phyloP scores from a whole-genome alignment of 306 rosid genomes.

The Acacia melanoxylon region DNA sequence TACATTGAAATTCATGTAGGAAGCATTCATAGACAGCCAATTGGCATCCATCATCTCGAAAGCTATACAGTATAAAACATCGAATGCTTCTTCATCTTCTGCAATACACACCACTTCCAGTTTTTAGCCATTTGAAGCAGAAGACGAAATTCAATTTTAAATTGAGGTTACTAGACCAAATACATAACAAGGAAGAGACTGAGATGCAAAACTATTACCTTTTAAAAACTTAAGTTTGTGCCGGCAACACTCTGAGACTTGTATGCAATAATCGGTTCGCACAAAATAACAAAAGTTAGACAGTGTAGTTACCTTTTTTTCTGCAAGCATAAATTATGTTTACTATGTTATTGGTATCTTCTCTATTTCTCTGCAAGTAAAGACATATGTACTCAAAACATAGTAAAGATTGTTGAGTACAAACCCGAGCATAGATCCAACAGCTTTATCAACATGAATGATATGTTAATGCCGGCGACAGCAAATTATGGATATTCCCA shows the following conservation, averaged over 20 bases:
- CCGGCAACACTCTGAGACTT: conserved; percentile 80
- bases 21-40: conserved; percentile 90
- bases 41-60: conserved; percentile 95
- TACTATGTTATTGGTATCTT: not conserved
- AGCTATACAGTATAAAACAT: conserved; percentile 74
- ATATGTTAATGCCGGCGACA: conserved; percentile 87
- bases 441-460: conserved; percentile 85
- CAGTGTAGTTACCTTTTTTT: too few species aligned
- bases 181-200: not conserved
- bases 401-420: not conserved
- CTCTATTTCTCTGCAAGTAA: not conserved
- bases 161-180: not conserved
- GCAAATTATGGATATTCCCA: conserved; percentile 99
- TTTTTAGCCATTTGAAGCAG: not conserved
- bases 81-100: conserved; percentile 89
- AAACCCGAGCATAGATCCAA: conserved; percentile 76
- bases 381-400: not conserved
- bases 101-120: conserved; percentile 31
- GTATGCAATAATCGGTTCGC: conserved; percentile 34
- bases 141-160: not conserved
- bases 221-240: conserved; percentile 76
- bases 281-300: not conserved
- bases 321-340: not conserved
- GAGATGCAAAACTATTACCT: conserved; percentile 49
- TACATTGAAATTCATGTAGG: conserved; percentile 77